phyloP scores from a whole-genome alignment of 106 monocot species.

The Agapanthus africanus region DNA sequence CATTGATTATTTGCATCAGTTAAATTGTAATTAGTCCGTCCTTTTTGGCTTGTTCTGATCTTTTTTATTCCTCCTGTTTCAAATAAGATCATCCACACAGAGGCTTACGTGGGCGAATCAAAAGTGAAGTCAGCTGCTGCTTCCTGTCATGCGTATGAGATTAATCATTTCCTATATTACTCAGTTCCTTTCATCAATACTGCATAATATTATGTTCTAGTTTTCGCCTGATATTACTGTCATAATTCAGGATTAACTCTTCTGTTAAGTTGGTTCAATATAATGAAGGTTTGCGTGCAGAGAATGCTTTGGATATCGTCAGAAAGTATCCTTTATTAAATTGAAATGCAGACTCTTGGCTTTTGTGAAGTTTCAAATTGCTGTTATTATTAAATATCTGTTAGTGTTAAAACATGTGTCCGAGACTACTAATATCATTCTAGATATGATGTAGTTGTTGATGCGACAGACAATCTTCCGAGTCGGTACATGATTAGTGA shows the following conservation, averaged over 20 bases:
- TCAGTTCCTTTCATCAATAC: not conserved
- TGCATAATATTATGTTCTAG: not conserved
- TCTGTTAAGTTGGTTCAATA: constrained; percentile 75
- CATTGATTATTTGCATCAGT: not conserved
- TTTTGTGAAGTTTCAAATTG: not conserved
- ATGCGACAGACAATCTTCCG: constrained; percentile 98
- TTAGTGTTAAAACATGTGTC: constrained; percentile 16
- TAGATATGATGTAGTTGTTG: constrained; percentile 98
- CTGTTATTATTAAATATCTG: not conserved
- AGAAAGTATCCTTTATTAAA: constrained; percentile 78
- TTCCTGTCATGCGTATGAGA: constrained; percentile 80
- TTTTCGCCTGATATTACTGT: constrained; percentile 10
- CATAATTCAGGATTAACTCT: constrained; percentile 76
- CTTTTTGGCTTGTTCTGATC: not conserved
- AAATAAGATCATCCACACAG: constrained; percentile 74
- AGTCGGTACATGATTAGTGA: constrained; percentile 97
- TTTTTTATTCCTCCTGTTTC: constrained; percentile 9
- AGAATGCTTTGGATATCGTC: constrained; percentile 83
- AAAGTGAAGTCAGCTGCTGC: constrained; percentile 94
- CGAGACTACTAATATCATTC: constrained; percentile 20
- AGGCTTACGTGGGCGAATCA: constrained; percentile 70
- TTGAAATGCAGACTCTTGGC: not conserved
- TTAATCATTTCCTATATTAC: not conserved
- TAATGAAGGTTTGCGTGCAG: constrained; percentile 54
- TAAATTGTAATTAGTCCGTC: not conserved